Base-by-base conservation (phyloP, 257 asterid genomes). In the Anisodus tanguticus region DNA sequence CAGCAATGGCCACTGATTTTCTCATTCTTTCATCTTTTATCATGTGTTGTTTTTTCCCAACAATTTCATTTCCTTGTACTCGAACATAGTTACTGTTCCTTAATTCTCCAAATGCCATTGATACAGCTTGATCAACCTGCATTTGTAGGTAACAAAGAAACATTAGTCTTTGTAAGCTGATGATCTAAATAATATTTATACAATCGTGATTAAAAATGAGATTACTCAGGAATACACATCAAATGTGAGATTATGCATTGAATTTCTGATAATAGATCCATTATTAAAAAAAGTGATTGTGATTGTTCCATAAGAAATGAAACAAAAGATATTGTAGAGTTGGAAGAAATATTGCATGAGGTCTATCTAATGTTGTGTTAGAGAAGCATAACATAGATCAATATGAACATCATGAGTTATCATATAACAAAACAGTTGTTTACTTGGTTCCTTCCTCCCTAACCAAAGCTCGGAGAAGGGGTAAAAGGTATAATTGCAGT, bases 71-170 rank as follows among this genome's bases (percentile, higher is more conserved):
- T 49, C 93, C 97, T 79, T 94, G 97, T 63, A 95, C 87, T 37
- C 98, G 87, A 4, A 92, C 90, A 69, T 95, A 95, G 84, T 90
- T 95, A 12, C 67, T 88, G 17, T 53, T 58, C 59, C 93, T 86
- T 13, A 83, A 88, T 26, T 92, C 87, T n/a, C 97, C 92, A 89
- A 95, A 95, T 60, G 98, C 98, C 97, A 92, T 90, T 2, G 98
- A 91, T 60, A 95, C 93, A 5, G 98, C 96, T 88, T 95, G 96
- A 89, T 95, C 98, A 71, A 95, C 98, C 98, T 94, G 84, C 41
- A 83, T 39, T 49, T 49, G 47, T 54, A 2, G 16, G 51, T 45
- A 58, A 31, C 11, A 17, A 66, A 3, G 43, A 37, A 12, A 76
- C 11, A 76, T 49, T 59, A 84, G 43, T 9, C 3, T 5, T 15